These are phyloP conservation scores for Lipomyces spencermartinsiae DNA, from an alignment of 805 yeast genomes.

Conservation along the genomic window DNA sequence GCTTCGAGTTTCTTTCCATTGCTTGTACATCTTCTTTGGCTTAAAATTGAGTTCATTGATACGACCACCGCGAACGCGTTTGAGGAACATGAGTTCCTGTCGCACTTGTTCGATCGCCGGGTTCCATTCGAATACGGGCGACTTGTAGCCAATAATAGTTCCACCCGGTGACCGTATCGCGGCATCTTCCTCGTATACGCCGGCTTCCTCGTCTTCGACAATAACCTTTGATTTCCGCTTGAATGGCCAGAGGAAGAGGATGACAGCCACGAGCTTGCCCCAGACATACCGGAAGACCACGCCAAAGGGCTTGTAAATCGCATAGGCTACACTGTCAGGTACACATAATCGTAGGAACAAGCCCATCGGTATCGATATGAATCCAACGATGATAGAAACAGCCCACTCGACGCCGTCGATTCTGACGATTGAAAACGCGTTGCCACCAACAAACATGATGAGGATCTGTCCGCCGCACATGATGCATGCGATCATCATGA, in stretches of 20 bases:
- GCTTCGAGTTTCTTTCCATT: slow-evolving; percentile 39
- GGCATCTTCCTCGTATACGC: slow-evolving; percentile 28
- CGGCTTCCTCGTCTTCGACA: slow-evolving; percentile 41
- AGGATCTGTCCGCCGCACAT: slow-evolving; percentile 85
- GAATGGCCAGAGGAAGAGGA: slow-evolving; percentile 37
- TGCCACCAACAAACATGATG: slow-evolving; percentile 97
- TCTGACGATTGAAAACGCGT: slow-evolving; percentile 82
- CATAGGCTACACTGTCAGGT: slow-evolving; percentile 66
- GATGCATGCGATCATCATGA: slow-evolving; percentile 69
- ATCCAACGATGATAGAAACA: slow-evolving; percentile 81
- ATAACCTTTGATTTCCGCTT: slow-evolving; percentile 17
- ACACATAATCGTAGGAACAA: slow-evolving; percentile 67
- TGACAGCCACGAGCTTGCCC: slow-evolving; percentile 19
- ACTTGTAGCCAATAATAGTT: slow-evolving; percentile 13
- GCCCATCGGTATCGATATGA: slow-evolving; percentile 82
- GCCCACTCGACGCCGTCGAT: slow-evolving; percentile 92
- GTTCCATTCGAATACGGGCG: slow-evolving; percentile 46
- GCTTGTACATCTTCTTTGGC: slow-evolving; percentile 38
- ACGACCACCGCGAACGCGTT: slow-evolving; percentile 51
- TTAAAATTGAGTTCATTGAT: slow-evolving; percentile 43
- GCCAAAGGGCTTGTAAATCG: slow-evolving; percentile 34
- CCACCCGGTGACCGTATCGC: slow-evolving; percentile 32
- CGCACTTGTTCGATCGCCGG: slow-evolving; percentile 51
- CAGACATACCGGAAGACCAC: slow-evolving; percentile 21
- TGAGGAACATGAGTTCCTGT: slow-evolving; percentile 47